Conservation (phyloP, 2,329 filamentous ascomycete species). For the Blumeria graminis region DNA sequence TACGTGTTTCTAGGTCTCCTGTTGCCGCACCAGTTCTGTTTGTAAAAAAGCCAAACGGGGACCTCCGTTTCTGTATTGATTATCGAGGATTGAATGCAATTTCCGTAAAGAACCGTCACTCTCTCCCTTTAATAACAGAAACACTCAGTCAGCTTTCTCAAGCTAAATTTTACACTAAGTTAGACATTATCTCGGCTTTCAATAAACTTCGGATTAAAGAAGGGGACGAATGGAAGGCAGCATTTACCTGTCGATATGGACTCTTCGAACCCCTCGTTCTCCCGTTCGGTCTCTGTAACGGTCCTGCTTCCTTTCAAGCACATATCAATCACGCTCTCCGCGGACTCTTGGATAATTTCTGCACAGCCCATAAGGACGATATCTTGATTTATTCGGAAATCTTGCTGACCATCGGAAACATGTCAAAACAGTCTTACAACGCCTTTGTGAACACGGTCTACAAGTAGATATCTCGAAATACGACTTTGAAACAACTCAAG, state of each 20-base stretch:
- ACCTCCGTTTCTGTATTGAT: conserved; percentile 1
- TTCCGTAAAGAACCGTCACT: not conserved
- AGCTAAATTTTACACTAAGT: not conserved
- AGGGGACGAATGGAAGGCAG: not conserved
- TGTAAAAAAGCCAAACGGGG: not conserved
- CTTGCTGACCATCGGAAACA: not conserved
- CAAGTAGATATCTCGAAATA: not conserved
- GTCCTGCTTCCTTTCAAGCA: conserved; percentile 1
- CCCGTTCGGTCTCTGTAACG: conserved; percentile 2
- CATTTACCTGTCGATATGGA: not conserved
- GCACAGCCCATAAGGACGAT: not conserved
- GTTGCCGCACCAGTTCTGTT: not conserved
- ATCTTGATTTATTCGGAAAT: conserved; percentile 2
- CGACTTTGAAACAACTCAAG: not conserved
- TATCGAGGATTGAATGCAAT: not conserved
- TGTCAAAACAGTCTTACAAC: conserved; percentile 1
- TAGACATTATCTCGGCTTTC: not conserved
- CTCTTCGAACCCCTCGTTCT: not conserved
- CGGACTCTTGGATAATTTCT: not conserved
- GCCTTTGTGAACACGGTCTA: not conserved
- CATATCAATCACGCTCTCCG: not conserved
- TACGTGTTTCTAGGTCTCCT: not conserved
- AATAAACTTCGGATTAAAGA: not conserved
- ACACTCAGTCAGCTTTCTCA: not conserved
- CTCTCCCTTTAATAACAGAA: conserved; percentile 1